phyloP scores from a whole-genome alignment of 306 rosid genomes.

The Vigna reflexopilosa region DNA sequence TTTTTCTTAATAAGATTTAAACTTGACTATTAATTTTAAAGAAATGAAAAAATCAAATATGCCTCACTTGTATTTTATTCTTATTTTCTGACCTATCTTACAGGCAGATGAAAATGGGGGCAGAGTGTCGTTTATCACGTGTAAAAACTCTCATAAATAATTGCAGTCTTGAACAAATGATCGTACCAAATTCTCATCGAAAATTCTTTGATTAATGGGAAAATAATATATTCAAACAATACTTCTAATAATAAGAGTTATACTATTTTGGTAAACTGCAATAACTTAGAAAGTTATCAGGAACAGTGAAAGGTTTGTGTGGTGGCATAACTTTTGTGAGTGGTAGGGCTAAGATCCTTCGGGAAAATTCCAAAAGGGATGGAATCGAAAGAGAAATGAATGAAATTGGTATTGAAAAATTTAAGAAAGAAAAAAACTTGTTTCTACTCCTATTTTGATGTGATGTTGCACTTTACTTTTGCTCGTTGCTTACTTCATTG shows the following conservation, averaged over 20 bases:
- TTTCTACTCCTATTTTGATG: not conserved
- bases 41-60: too few species aligned
- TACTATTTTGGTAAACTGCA: not conserved
- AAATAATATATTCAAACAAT: not conserved
- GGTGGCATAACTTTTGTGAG: conserved; percentile 9
- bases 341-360: not conserved
- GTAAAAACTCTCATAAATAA: too few species aligned
- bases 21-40: too few species aligned
- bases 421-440: not conserved
- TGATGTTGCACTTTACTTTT: conserved; percentile 23
- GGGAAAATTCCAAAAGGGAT: conserved; percentile 20
- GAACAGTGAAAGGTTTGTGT: not conserved
- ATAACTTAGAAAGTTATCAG: not conserved
- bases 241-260: not conserved
- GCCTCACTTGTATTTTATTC: too few species aligned
- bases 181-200: too few species aligned
- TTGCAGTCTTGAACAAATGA: too few species aligned
- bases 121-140: too few species aligned
- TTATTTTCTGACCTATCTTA: too few species aligned
- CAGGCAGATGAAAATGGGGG: too few species aligned
- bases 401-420: not conserved
- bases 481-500: not conserved
- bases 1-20: too few species aligned
- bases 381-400: not conserved
- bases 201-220: too few species aligned